Conservation (phyloP, 2,329 filamentous ascomycete genomes). For the Ascochyta lentis region DNA sequence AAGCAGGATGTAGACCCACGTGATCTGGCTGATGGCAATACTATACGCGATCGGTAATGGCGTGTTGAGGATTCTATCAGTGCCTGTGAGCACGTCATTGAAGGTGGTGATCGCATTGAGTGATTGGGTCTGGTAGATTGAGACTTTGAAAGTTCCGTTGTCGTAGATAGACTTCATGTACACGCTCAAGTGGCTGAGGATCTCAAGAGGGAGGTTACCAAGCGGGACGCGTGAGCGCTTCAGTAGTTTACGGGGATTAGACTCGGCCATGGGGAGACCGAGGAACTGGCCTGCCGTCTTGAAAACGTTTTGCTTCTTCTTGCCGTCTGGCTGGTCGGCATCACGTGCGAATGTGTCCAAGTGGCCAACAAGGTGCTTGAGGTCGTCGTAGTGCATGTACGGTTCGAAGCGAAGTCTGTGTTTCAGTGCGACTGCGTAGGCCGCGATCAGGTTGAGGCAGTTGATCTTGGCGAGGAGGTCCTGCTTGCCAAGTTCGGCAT, state of each 20-base stretch:
- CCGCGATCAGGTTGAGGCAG: constrained; percentile 74
- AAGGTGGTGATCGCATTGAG: constrained; percentile 67
- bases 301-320: constrained; percentile 48
- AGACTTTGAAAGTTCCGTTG: constrained; percentile 62
- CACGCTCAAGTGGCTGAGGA: constrained; percentile 72
- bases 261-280: constrained; percentile 75
- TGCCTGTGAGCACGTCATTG: constrained; percentile 74
- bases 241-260: constrained; percentile 77
- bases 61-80: constrained; percentile 80
- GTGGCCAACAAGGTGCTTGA: constrained; percentile 72
- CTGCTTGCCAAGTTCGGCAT: constrained; percentile 62
- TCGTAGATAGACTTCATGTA: constrained; percentile 68
- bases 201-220: constrained; percentile 81
- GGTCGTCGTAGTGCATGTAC: constrained; percentile 75
- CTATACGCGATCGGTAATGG: constrained; percentile 83
- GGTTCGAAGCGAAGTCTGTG: constrained; percentile 87
- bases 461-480: constrained; percentile 71
- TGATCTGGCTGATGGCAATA: constrained; percentile 84
- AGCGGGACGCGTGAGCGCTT: constrained; percentile 74
- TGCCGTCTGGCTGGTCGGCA: constrained; percentile 43
- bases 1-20: constrained; percentile 80
- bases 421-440: constrained; percentile 79
- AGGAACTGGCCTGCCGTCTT: constrained; percentile 74
- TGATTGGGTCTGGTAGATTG: constrained; percentile 65
- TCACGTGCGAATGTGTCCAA: constrained; percentile 75